A percentile compares a stretch with the other conserved stretches of the same genome.
Conservation (phyloP, 2,329 filamentous ascomycete genomes). For the Lomentospora prolificans region DNA sequence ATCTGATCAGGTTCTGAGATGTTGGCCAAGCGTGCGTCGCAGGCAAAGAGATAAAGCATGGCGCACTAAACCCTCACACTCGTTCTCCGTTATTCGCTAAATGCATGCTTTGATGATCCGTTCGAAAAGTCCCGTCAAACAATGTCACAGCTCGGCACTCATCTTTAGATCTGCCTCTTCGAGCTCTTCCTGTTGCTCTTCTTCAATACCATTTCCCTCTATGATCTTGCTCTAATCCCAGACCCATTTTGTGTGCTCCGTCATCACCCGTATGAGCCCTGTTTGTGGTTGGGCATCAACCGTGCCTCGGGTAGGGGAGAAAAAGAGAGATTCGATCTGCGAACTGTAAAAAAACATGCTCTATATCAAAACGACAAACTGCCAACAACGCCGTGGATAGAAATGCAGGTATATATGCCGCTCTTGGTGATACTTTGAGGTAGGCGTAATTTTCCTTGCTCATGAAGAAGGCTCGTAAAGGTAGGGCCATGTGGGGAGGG, state of each 20-base stretch:
- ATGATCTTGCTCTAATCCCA: neutral
- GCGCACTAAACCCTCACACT: neutral
- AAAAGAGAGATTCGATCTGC: neutral
- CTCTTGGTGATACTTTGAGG: constrained; percentile 4
- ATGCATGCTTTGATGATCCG: neutral
- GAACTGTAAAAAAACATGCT: neutral
- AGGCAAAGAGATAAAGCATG: neutral
- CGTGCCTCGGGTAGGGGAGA: neutral
- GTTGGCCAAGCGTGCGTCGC: no score
- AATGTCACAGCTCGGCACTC: neutral
- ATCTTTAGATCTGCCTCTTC: neutral
- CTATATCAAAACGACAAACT: constrained; percentile 6
- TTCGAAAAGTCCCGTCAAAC: neutral
- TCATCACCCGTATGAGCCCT: neutral
- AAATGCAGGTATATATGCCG: constrained; percentile 6
- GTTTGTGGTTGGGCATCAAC: neutral
- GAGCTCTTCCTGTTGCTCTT: neutral
- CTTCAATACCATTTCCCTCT: neutral
- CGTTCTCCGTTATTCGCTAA: neutral
- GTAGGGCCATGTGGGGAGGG: no score
- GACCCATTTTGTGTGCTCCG: neutral
- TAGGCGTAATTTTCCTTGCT: neutral
- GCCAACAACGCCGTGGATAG: constrained; percentile 6
- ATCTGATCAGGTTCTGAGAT: no score
- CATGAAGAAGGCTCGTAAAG: neutral